Evolutionary conservation across 1,284 basidiomycete species (phyloP).

Genomic region (Trichosporon faecale): DNA sequence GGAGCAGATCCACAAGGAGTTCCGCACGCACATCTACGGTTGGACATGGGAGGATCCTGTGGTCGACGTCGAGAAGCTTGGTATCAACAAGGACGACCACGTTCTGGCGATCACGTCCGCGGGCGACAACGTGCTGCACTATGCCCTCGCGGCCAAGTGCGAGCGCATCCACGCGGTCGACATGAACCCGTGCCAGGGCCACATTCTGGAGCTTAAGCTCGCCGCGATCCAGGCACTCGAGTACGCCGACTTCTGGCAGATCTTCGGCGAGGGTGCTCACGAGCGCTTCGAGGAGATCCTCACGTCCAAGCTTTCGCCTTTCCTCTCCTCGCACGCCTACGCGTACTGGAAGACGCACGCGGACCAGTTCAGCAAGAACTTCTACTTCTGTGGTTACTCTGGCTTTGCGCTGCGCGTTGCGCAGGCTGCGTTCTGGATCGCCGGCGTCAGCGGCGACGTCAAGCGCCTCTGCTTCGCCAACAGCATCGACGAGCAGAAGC

Average conservation of each 20-base stretch:
- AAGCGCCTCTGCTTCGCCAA: conserved; percentile 60
- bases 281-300: conserved; percentile 64
- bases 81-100: conserved; percentile 63
- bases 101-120: conserved; percentile 75
- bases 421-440: conserved; percentile 61
- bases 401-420: conserved; percentile 69
- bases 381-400: conserved; percentile 72
- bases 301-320: conserved; percentile 65
- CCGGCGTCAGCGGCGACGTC: conserved; percentile 62
- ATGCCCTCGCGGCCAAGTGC: conserved; percentile 66
- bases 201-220: conserved; percentile 75
- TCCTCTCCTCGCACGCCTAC: conserved; percentile 61
- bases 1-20: conserved; percentile 68
- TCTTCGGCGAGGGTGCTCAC: conserved; percentile 70
- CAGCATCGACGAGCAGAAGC: conserved; percentile 62
- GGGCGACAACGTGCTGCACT: conserved; percentile 78
- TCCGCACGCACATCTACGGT: conserved; percentile 70
- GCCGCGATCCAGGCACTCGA: conserved; percentile 63
- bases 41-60: conserved; percentile 77
- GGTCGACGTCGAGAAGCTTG: conserved; percentile 68
- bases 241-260: conserved; percentile 67
- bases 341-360: conserved; percentile 68
- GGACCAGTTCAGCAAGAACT: conserved; percentile 62
- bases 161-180: conserved; percentile 69
- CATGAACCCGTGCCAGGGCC: conserved; percentile 63